Base-by-base conservation (phyloP, 2,329 filamentous ascomycete genomes). In the Fusarium redolens region DNA sequence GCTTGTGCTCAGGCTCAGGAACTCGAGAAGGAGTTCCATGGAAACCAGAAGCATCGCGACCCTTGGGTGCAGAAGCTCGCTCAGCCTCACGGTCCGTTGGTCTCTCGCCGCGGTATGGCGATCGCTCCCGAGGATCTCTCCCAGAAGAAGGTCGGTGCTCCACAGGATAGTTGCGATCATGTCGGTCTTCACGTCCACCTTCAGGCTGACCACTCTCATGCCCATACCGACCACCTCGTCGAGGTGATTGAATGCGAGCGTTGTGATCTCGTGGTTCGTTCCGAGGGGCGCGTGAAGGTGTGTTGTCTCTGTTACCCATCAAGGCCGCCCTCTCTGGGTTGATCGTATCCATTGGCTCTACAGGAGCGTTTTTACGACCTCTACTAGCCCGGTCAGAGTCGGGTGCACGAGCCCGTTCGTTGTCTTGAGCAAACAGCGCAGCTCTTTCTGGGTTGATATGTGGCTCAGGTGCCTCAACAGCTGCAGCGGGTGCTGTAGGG, bases 361-460 rank as follows among this genome's bases (percentile, higher is more conserved):
- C 74, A 17, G 76, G 74, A 71, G 59, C 79, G 73, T 55, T 72
- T 71, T 72, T 74, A 61, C 80, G 82, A 28, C 64, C 61, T 25
- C 80, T 78, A 2, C 71, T 69, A 25, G 73, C 50, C 15, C 79
- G 78, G 38, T 83, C 82, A 22, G 76, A 61, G 25, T 82, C 79
- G 18, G 73, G 72, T 25, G 69, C 74, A n/a, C 79, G 77, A 35
- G 72, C 38, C 33, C 78, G 74, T 28, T 80, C 78, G 35, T 71
- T 61, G 25, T 83, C 81, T 66, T 83, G 74, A 2, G 82, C 82
- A 57, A 89, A 84, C 9, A 88, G 79, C 13, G 87, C 84, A 35
- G 87, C 86, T 63, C 88, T 84, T 57, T 89, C 87, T 3, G 88
- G 87, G 68, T 90, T 89, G 74, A 90, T 86, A 13, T 82, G 81